Evolutionary conservation across 306 rosid species (phyloP), one percentile per base, ranked within the genome.

Genomic region (Alnus glutinosa): DNA sequence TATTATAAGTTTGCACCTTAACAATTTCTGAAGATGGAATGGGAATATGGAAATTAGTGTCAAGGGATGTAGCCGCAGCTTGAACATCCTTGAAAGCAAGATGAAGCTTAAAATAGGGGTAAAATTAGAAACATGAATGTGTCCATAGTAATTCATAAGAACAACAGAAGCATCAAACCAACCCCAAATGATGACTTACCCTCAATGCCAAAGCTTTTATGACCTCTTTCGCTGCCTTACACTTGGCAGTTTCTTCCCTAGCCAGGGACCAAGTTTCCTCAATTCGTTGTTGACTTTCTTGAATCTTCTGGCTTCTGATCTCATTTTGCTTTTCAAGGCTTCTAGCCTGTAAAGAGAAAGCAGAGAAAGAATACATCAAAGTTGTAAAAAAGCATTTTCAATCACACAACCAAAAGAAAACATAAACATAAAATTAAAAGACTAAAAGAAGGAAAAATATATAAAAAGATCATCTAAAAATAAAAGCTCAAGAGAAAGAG

Each of bases 191-290:
- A 70, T 32, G 39, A 68, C 48, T 83, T 86, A 91, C 98, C 89
- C 88, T 82, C 77, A 88, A 78, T 2, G 90, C 92, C 84, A 93
- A 87, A 75, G 89, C 97, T 82, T 87, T 90, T 77, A 89, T 91
- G 79, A 90, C 87, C 68, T 88, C 97, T 80, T 87, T 87, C 10
- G 97, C 92, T 77, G 93, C 89, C 83, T 92, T 89, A 76, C 86
- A 87, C 82, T 84, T 84, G 1, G 87, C 87, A n/a, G 93, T 91
- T 85, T 93, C 97, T 71, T 90, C 92, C 88, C 83, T 90, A 0
- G 93, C 95, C 14, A 88, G 70, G 46, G 79, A 78, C 93, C 89
- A 88, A 77, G 88, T 90, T 78, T 91, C 92, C 80, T 87, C 87
- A 2, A 88, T 72, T 82, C 88, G 83, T 68, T 83, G 78, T 55